These are phyloP conservation scores for Rhodotorula sp. DNA, from an alignment of 1,284 basidiomycete genomes.

Conservation along the genomic window DNA sequence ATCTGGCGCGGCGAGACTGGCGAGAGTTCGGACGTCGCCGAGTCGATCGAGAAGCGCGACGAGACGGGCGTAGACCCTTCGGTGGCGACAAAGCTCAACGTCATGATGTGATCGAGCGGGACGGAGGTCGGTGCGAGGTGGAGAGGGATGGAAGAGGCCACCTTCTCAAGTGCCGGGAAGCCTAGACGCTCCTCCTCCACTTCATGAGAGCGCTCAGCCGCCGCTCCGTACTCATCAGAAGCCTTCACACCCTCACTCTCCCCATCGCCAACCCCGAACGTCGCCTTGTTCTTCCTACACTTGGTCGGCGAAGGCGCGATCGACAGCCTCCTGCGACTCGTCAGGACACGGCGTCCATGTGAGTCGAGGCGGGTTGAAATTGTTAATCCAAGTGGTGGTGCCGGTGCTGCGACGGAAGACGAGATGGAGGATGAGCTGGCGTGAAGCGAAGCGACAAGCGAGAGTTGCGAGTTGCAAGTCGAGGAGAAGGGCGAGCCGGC, in stretches of 20 bases:
- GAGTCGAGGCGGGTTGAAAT: conserved; percentile 11
- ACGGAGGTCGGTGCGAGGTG: too few relatives aligned
- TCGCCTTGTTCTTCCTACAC: neutral
- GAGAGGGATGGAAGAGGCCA: too few relatives aligned
- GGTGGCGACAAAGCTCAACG: too few relatives aligned
- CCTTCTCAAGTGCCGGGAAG: neutral
- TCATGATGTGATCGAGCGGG: too few relatives aligned
- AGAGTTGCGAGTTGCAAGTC: neutral
- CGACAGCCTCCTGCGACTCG: neutral
- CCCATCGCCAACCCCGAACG: conserved; percentile 11
- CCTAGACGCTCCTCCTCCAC: neutral
- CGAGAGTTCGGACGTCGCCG: too few relatives aligned
- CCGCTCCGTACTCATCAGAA: neutral
- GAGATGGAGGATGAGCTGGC: neutral
- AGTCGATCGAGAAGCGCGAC: too few relatives aligned
- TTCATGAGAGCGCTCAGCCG: neutral
- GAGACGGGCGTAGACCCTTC: too few relatives aligned
- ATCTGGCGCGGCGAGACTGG: too few relatives aligned
- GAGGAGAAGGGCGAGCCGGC: neutral
- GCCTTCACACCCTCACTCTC: neutral
- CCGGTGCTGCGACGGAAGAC: too few relatives aligned
- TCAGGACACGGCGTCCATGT: conserved; percentile 7
- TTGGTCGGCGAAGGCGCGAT: neutral
- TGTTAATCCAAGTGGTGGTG: neutral
- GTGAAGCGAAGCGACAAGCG: neutral